Conservation (phyloP, 1,284 basidiomycete species). For the Neotropicomus parvogracilis region DNA sequence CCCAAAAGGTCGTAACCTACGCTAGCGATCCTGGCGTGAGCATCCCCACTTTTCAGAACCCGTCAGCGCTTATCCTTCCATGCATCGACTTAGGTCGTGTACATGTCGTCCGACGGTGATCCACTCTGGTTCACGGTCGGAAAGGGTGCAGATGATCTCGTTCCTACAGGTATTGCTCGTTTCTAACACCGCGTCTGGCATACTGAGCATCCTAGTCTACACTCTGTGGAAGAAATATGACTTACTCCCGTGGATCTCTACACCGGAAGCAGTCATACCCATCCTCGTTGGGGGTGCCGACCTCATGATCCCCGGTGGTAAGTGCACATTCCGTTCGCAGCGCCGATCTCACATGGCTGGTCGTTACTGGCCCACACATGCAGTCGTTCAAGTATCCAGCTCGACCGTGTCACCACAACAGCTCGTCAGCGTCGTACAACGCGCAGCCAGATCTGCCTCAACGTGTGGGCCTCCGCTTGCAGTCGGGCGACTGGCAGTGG, state of each 20-base stretch:
- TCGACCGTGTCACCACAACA: constrained; percentile 40
- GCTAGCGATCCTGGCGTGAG: constrained; percentile 61
- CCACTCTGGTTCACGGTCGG: constrained; percentile 82
- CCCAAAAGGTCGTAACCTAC: constrained; percentile 63
- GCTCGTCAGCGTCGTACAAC: constrained; percentile 59
- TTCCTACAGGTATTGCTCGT: constrained; percentile 56
- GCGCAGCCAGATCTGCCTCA: constrained; percentile 33
- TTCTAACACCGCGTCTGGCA: not conserved
- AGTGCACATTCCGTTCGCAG: constrained; percentile 32
- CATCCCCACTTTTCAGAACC: constrained; percentile 1
- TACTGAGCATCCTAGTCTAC: constrained; percentile 44
- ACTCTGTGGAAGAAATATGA: constrained; percentile 70
- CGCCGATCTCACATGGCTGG: constrained; percentile 3
- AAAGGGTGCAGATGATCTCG: constrained; percentile 58
- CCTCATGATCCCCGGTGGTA: constrained; percentile 78
- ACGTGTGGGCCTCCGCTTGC: constrained; percentile 54
- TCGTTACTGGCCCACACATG: constrained; percentile 10
- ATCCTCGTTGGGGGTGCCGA: constrained; percentile 69
- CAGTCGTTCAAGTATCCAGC: constrained; percentile 54
- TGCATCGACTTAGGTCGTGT: constrained; percentile 49
- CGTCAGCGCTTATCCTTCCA: not conserved
- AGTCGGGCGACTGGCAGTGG: constrained; percentile 64
- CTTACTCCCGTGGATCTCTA: constrained; percentile 63
- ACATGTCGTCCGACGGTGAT: constrained; percentile 66
- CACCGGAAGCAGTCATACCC: constrained; percentile 61